A percentile compares a stretch with the other conserved stretches of the same genome.
Evolutionary conservation across 148 eudicot genomes (phyloP).

Genomic region (Rhododendron ferrugineum): DNA sequence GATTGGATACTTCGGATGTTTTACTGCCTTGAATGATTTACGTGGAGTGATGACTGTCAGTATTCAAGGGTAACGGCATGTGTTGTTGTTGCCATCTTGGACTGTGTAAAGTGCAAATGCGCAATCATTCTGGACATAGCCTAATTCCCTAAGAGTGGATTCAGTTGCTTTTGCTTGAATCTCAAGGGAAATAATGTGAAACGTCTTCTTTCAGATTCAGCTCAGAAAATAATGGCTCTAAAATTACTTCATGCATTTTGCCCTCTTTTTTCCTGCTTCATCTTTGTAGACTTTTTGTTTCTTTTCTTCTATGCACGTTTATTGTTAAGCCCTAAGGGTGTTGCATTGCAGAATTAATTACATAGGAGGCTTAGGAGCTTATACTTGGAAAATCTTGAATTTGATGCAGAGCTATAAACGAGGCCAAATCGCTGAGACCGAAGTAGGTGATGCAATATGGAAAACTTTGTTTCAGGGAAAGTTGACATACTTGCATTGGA

Average conservation of each 20-base stretch:
- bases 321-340: neutral
- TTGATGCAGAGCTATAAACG: constrained; percentile 43
- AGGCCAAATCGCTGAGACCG: constrained; percentile 41
- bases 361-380: neutral
- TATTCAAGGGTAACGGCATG: neutral
- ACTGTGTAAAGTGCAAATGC: neutral
- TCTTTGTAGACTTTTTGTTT: neutral
- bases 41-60: neutral
- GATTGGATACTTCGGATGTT: neutral
- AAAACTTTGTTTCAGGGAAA: constrained; percentile 61
- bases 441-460: constrained; percentile 50
- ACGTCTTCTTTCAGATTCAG: neutral
- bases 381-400: neutral
- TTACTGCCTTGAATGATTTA: neutral
- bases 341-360: neutral
- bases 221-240: neutral
- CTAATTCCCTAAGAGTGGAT: neutral
- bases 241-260: neutral
- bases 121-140: neutral
- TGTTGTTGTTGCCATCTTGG: neutral
- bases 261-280: neutral
- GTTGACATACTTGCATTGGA: constrained; percentile 75
- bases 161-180: neutral
- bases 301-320: neutral
- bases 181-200: neutral